Evolutionary conservation across 768 basidiomycete genomes (phyloP).

Genomic region (Termitomyces sp.): DNA sequence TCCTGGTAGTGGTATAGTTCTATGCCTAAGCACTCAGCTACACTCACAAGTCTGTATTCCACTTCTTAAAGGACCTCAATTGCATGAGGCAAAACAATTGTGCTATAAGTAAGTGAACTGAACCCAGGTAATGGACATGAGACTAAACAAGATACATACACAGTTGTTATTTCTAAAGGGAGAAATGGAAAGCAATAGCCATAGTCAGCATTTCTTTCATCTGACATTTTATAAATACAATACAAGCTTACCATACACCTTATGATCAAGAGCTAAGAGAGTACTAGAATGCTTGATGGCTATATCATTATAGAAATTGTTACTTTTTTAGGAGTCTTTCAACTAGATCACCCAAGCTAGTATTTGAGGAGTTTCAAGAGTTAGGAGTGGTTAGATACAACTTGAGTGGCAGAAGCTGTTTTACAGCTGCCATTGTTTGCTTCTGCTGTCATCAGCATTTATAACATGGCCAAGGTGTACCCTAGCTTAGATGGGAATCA

Average conservation of each 20-base stretch:
- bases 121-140: neutral
- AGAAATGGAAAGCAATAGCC: neutral
- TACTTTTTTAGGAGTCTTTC: conserved; percentile 23
- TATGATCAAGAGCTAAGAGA: conserved; percentile 32
- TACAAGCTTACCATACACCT: conserved; percentile 19
- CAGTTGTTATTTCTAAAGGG: conserved; percentile 17
- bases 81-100: conserved; percentile 29
- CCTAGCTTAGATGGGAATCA: too few relatives aligned
- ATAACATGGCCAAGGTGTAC: too few relatives aligned
- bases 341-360: conserved; percentile 30
- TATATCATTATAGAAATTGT: conserved; percentile 21
- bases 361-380: neutral
- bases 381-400: neutral
- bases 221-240: neutral
- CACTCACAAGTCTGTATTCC: conserved; percentile 32
- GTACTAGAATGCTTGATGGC: conserved; percentile 21
- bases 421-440: too few relatives aligned
- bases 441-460: too few relatives aligned
- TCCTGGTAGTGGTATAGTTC: conserved; percentile 26
- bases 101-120: conserved; percentile 6
- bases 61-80: conserved; percentile 28
- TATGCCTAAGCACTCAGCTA: conserved; percentile 32
- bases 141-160: conserved; percentile 8
- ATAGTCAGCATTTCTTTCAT: neutral
- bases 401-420: too few relatives aligned